Percentiles rank a stretch among this genome's conserved stretches.
Evolutionary conservation across 1,284 basidiomycete species (phyloP).

Genomic region (Pholiota adiposa): DNA sequence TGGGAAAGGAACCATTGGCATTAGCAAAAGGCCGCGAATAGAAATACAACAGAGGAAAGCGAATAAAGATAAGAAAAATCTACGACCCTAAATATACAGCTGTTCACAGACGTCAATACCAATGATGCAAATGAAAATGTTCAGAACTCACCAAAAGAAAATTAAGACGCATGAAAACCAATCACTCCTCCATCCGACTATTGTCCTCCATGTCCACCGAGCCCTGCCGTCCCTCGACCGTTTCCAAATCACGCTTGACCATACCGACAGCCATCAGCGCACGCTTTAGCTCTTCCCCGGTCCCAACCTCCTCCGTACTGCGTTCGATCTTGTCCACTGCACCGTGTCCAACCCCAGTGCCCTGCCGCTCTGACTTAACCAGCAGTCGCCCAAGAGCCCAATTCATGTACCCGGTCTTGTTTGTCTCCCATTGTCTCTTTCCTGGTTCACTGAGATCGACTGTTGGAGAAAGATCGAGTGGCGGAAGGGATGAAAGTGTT

Average conservation of each 20-base stretch:
- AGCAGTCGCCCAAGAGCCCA: conserved; percentile 68
- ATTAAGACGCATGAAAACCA: neutral
- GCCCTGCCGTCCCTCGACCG: neutral
- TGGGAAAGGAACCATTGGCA: too few relatives aligned
- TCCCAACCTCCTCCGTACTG: conserved; percentile 35
- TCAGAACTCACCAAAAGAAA: neutral
- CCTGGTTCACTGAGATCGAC: conserved; percentile 56
- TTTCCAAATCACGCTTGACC: conserved; percentile 18
- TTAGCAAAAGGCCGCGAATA: neutral
- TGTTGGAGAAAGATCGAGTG: conserved; percentile 44
- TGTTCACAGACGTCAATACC: neutral
- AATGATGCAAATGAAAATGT: neutral
- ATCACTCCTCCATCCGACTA: conserved; percentile 1
- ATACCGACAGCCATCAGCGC: conserved; percentile 28
- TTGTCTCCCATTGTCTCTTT: conserved; percentile 74
- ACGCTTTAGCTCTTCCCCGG: conserved; percentile 34
- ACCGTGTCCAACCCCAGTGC: conserved; percentile 18
- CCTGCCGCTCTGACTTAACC: conserved; percentile 41
- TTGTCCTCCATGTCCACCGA: neutral
- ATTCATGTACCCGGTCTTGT: conserved; percentile 64
- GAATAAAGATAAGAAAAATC: neutral
- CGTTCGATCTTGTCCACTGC: conserved; percentile 34
- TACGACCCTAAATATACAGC: neutral
- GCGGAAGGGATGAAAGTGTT: conserved; percentile 52
- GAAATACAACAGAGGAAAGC: neutral